Percentiles rank a stretch among this genome's conserved stretches.
Conservation (phyloP, 2,329 filamentous ascomycete genomes). For the Cytospora leucostoma region DNA sequence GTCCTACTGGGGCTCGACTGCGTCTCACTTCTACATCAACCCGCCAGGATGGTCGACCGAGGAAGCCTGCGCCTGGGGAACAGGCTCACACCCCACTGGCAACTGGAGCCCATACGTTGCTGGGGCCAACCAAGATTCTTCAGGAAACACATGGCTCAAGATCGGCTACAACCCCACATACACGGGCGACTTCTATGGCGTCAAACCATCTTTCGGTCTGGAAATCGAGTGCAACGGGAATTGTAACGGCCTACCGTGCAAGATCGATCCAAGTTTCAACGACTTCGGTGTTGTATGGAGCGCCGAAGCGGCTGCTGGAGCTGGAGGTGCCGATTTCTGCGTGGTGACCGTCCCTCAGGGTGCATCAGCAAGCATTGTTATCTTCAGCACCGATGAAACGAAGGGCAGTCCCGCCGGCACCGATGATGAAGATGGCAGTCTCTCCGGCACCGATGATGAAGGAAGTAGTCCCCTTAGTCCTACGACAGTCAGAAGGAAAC, state of each 20-base stretch:
- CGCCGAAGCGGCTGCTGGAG: constrained; percentile 56
- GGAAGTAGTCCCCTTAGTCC: constrained; percentile 27
- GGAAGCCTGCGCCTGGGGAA: constrained; percentile 73
- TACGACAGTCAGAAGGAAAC: constrained; percentile 28
- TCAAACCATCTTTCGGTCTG: constrained; percentile 66
- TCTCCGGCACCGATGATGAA: constrained; percentile 53
- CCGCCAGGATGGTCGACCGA: constrained; percentile 62
- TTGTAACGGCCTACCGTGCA: constrained; percentile 75
- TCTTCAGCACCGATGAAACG: constrained; percentile 53
- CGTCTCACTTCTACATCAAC: constrained; percentile 82
- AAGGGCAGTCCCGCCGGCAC: constrained; percentile 26
- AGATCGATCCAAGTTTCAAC: constrained; percentile 62
- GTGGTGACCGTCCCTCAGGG: constrained; percentile 74
- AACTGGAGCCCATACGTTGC: constrained; percentile 80
- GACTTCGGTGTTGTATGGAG: constrained; percentile 61
- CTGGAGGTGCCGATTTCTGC: constrained; percentile 70
- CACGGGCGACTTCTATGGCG: constrained; percentile 56
- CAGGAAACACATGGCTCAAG: constrained; percentile 71
- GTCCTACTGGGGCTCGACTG: constrained; percentile 70
- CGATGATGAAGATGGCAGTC: constrained; percentile 16
- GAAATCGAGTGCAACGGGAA: constrained; percentile 67
- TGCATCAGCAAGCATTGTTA: constrained; percentile 65
- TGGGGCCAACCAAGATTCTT: constrained; percentile 68
- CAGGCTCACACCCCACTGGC: constrained; percentile 60
- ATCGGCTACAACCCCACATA: constrained; percentile 79